phyloP scores from a whole-genome alignment of 192 early-diverging fungal species.

The Oehlia diaphana region DNA sequence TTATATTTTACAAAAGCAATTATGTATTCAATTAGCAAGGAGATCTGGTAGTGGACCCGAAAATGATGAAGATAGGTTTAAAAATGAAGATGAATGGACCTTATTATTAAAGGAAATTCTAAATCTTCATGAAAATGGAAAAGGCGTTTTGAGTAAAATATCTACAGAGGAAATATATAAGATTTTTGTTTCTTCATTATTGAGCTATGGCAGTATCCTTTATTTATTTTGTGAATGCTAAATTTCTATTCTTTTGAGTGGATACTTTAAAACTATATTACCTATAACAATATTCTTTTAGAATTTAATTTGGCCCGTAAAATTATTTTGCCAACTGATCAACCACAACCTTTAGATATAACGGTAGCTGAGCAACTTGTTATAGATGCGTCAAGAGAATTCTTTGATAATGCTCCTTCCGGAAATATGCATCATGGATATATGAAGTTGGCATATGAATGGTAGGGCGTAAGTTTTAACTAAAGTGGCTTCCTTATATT shows the following conservation, averaged over 20 bases:
- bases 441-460: slow-evolving; percentile 73
- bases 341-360: slow-evolving; percentile 39
- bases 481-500: background rate
- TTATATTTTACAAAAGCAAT: slow-evolving; percentile 51
- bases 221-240: background rate
- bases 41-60: slow-evolving; percentile 51
- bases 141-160: slow-evolving; percentile 55
- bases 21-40: slow-evolving; percentile 60
- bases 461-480: slow-evolving; percentile 37
- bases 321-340: slow-evolving; percentile 46
- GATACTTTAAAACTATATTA: background rate
- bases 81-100: slow-evolving; percentile 68
- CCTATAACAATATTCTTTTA: slow-evolving; percentile 27
- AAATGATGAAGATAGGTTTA: slow-evolving; percentile 52
- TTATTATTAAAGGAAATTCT: slow-evolving; percentile 65
- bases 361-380: slow-evolving; percentile 60
- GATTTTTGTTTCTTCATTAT: slow-evolving; percentile 57
- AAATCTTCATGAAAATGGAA: slow-evolving; percentile 45
- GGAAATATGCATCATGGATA: slow-evolving; percentile 65
- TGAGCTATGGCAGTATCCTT: slow-evolving; percentile 62
- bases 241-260: background rate
- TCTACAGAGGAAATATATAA: slow-evolving; percentile 58
- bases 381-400: slow-evolving; percentile 68
- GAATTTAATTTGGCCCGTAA: slow-evolving; percentile 60
- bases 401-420: slow-evolving; percentile 71